Evolutionary conservation across 2,329 filamentous ascomycete species (phyloP).

Genomic region (Penicillium sp.): DNA sequence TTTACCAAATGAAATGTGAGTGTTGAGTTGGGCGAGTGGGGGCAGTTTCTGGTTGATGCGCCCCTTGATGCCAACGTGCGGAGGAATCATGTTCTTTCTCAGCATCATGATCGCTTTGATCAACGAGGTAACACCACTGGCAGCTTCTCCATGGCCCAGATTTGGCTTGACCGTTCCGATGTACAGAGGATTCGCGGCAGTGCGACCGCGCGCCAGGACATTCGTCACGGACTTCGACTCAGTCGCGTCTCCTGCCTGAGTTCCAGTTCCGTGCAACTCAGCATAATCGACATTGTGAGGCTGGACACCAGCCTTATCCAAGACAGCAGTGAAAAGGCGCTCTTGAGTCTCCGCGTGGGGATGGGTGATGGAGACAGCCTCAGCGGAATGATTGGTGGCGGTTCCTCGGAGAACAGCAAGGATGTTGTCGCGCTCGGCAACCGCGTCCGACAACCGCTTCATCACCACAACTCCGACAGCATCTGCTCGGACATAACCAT

Average conservation of each 20-base stretch:
- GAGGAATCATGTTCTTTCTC: constrained; percentile 63
- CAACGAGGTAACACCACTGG: constrained; percentile 35
- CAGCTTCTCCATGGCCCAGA: no score
- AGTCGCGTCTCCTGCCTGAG: constrained; percentile 37
- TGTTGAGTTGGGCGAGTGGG: no score
- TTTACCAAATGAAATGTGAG: no score
- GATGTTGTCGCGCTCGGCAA: constrained; percentile 51
- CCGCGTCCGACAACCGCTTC: constrained; percentile 53
- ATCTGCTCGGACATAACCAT: constrained; percentile 58
- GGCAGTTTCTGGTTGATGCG: constrained; percentile 40
- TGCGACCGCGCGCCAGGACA: no score
- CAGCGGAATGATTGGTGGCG: constrained; percentile 47
- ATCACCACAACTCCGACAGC: constrained; percentile 52
- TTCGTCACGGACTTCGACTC: no score
- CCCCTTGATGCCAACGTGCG: constrained; percentile 67
- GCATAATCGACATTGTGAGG: constrained; percentile 41
- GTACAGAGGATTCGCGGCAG: no score
- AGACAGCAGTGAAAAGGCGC: constrained; percentile 38
- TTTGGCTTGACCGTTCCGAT: no score
- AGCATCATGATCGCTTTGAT: constrained; percentile 68
- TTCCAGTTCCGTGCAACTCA: constrained; percentile 45
- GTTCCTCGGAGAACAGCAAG: constrained; percentile 46
- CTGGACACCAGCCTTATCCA: constrained; percentile 39
- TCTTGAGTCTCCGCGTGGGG: constrained; percentile 42
- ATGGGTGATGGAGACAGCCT: constrained; percentile 49